phyloP scores from a whole-genome alignment of 768 basidiomycete genomes.

The Cystofilobasidium macerans region DNA sequence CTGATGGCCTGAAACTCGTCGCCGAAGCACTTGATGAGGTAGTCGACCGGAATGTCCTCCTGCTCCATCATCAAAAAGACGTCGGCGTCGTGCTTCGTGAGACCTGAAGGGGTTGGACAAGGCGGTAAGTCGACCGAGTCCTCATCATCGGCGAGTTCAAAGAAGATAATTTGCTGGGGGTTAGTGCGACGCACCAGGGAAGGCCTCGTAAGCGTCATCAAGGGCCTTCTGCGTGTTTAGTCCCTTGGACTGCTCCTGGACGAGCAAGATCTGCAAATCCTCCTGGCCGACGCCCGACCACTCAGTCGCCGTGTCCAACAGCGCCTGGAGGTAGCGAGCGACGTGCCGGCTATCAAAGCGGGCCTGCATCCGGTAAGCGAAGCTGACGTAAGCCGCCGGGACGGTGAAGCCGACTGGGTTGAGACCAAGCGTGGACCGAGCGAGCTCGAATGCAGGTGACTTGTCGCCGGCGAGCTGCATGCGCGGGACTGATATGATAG shows the following conservation, averaged over 20 bases:
- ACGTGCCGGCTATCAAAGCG: slow-evolving; percentile 5
- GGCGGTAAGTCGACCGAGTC: slow-evolving; percentile 45
- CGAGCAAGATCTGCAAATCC: slow-evolving; percentile 15
- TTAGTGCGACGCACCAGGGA: neutral
- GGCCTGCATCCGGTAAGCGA: slow-evolving; percentile 19
- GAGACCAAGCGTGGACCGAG: slow-evolving; percentile 12
- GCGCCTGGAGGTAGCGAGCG: slow-evolving; percentile 17
- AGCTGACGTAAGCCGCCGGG: neutral
- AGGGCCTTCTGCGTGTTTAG: slow-evolving; percentile 5
- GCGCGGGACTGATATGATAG: neutral
- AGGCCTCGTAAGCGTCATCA: slow-evolving; percentile 9
- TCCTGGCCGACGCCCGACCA: slow-evolving; percentile 12
- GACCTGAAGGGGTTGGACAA: slow-evolving; percentile 45
- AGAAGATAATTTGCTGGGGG: no score
- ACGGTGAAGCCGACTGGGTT: slow-evolving; percentile 4
- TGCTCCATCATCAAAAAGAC: slow-evolving; percentile 56
- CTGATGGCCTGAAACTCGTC: slow-evolving; percentile 61
- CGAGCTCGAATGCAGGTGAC: neutral
- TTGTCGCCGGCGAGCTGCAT: neutral
- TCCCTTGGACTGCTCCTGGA: slow-evolving; percentile 15
- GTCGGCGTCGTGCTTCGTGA: slow-evolving; percentile 48
- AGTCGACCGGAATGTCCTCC: slow-evolving; percentile 49
- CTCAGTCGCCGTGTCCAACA: neutral
- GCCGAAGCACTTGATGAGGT: slow-evolving; percentile 47
- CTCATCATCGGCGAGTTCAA: no score